Base-by-base conservation (phyloP, 345 rosid species). In the Linum trigynum region DNA sequence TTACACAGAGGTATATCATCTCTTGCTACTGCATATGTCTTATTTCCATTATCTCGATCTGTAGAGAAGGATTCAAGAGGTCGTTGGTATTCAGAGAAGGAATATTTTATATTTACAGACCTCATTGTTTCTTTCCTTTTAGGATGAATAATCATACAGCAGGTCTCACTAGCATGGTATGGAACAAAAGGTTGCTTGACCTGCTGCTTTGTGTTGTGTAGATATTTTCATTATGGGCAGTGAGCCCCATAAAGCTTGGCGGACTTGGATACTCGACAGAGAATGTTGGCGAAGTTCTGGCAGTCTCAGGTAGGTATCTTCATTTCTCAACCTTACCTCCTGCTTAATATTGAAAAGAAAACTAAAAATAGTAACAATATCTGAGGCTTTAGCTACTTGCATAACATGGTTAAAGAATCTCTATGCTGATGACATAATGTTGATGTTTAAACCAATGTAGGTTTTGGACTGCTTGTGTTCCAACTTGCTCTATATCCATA, bases 151-250 rank as follows among this genome's bases (percentile, higher is more conserved):
- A 23, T 23, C 32, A 23, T 23, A 23, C 32, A 23, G 32, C 32
- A 23, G 32, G 32, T 23, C 1, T 23, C 32, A 23, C 32, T 23
- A 23, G 32, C 32, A 1, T 23, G 32, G 32, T 23, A 23, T 23
- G 32, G 32, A 23, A 23, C 32, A 23, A 23, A 23, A 23, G 32
- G 32, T 23, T 23, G 32, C 32, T 23, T 23, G 32, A 23, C 32
- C 32, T 23, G 32, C 32, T 23, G 32, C 32, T 43, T 43, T 5
- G 83, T 1, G 15, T 38, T 58, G 55, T 61, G 45, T 75, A 82
- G 86, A 78, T 83, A 42, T 83, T 83, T 67, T 83, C 84, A 41
- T 62, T 83, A 42, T 83, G 86, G 86, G 81, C 86, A 43, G 75
- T 80, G 62, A 83, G 84, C 69, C 82, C 86, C 14, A 64, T 72